A percentile compares a stretch with the other conserved stretches of the same genome.
phyloP scores from a whole-genome alignment of 225 moss, liverwort and hornwort genomes.

The Climacium dendroides region DNA sequence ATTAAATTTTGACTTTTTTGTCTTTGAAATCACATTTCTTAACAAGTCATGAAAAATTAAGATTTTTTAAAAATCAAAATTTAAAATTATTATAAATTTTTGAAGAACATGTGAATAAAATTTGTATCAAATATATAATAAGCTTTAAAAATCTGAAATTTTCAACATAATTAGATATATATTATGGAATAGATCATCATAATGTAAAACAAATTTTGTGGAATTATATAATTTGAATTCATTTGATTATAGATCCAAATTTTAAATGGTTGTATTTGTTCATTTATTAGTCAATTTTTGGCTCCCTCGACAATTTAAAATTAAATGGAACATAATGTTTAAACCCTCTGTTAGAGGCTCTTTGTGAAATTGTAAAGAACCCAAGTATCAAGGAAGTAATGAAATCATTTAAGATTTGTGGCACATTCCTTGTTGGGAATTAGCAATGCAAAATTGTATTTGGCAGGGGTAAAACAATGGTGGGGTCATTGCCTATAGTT shows the following conservation, averaged over 20 bases:
- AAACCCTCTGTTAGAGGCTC: fast-evolving
- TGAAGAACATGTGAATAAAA: not conserved
- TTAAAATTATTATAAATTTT: not conserved
- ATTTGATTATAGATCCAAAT: not conserved
- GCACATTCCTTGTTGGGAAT: too few species aligned
- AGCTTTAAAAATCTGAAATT: not conserved
- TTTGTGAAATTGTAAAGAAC: not conserved
- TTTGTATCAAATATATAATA: not conserved
- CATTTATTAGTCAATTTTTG: not conserved
- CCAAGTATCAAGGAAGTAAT: not conserved
- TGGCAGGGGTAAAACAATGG: too few species aligned
- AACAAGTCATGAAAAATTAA: not conserved
- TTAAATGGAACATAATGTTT: not conserved
- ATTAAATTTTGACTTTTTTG: too few species aligned
- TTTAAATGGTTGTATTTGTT: not conserved
- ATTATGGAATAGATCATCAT: not conserved
- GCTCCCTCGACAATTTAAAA: fast-evolving
- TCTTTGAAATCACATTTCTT: not conserved
- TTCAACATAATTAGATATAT: not conserved
- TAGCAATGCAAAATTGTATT: too few species aligned
- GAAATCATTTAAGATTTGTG: too few species aligned
- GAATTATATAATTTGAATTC: fast-evolving
- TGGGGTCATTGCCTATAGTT: too few species aligned
- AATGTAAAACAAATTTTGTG: not conserved
- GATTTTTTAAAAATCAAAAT: not conserved